These are phyloP conservation scores for Trichoderma endophyticum DNA, from an alignment of 2,329 filamentous ascomycete species.

Conservation along the genomic window DNA sequence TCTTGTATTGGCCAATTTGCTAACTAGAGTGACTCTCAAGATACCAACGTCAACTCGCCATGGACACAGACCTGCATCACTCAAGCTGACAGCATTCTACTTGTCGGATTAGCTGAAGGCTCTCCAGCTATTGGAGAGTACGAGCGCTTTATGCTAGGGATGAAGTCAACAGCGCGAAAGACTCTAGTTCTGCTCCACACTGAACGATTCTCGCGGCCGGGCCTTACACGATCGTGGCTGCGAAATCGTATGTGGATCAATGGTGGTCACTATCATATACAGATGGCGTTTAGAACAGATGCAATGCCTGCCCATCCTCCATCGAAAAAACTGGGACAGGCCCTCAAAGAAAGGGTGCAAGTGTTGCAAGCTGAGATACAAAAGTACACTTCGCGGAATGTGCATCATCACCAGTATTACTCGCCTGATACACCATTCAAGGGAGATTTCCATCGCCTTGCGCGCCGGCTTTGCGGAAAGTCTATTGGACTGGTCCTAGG, in stretches of 20 bases:
- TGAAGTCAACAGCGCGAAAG: constrained; percentile 95
- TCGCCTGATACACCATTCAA: constrained; percentile 91
- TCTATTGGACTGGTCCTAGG: constrained; percentile 92
- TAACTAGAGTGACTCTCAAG: constrained; percentile 44
- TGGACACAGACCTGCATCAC: constrained; percentile 99
- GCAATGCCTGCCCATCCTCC: constrained; percentile 73
- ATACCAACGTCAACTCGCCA: constrained; percentile 93
- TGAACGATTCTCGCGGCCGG: constrained; percentile 81
- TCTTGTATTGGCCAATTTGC: constrained; percentile 22
- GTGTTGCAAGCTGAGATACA: constrained; percentile 95
- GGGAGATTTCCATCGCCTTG: constrained; percentile 92
- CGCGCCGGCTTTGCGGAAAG: constrained; percentile 85
- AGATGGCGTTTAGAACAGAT: constrained; percentile 83
- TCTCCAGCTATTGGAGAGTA: constrained; percentile 93
- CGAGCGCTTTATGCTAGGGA: constrained; percentile 90
- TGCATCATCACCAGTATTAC: constrained; percentile 86
- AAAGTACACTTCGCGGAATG: constrained; percentile 91
- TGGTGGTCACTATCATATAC: constrained; percentile 93
- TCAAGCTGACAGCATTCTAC: constrained; percentile 91
- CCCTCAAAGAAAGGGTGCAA: constrained; percentile 88
- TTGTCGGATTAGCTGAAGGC: constrained; percentile 86
- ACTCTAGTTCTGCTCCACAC: constrained; percentile 85
- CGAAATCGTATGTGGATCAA: constrained; percentile 97
- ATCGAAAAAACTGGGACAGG: constrained; percentile 75
- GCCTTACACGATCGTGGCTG: constrained; percentile 84